Conservation (phyloP, 768 basidiomycete genomes). For the Sutorius australiensis region DNA sequence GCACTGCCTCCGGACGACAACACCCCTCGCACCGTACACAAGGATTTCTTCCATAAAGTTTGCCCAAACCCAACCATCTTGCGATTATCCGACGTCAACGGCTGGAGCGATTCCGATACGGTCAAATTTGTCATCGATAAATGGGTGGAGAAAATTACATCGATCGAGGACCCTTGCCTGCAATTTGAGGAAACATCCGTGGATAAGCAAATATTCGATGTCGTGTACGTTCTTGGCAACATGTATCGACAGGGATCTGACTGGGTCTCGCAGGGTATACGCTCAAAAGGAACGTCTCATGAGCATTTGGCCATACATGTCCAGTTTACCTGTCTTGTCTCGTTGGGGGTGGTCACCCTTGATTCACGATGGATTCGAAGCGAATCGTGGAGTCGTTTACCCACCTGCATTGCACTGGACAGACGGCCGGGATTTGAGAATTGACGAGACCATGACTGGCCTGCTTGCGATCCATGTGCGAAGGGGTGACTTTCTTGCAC, state of each 20-base stretch:
- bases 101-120: constrained; percentile 19
- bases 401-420: constrained; percentile 13
- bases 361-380: constrained; percentile 27
- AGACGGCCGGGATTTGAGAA: not conserved
- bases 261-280: constrained; percentile 23
- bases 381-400: constrained; percentile 16
- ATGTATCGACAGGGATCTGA: not conserved
- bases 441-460: constrained; percentile 25
- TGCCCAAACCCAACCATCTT: constrained; percentile 37
- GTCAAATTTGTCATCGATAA: constrained; percentile 31
- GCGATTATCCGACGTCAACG: constrained; percentile 23
- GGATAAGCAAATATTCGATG: constrained; percentile 18
- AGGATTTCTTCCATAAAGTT: constrained; percentile 35
- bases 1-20: constrained; percentile 27
- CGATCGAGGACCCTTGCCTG: constrained; percentile 36
- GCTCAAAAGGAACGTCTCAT: constrained; percentile 28
- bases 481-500: constrained; percentile 43
- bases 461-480: constrained; percentile 48
- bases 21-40: constrained; percentile 33
- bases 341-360: constrained; percentile 36
- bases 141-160: constrained; percentile 34
- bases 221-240: constrained; percentile 8
- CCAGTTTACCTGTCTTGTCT: constrained; percentile 31
- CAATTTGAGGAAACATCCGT: constrained; percentile 28
- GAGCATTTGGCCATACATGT: constrained; percentile 33